Evolutionary conservation across 441 rosid genomes (phyloP), one percentile per base, ranked within the genome.

Genomic region (Brassica hybrid): DNA sequence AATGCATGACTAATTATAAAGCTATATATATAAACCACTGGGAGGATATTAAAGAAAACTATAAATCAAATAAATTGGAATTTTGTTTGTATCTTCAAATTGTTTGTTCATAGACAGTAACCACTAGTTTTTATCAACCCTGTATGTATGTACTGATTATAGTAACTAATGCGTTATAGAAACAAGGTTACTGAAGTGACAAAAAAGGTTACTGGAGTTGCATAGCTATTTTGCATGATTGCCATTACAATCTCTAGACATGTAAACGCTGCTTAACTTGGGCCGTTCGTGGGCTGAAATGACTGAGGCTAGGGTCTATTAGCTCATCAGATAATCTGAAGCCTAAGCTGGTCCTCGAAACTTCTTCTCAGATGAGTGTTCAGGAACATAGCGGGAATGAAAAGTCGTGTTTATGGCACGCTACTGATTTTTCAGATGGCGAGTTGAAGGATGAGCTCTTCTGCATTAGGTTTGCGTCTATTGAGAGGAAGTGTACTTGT

Each of bases 391-490:
- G 80, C 11, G 92, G 90, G 64, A 88, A 84, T 25, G 92, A 88
- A 1, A 88, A 88, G 76, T 88, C 92, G 2, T 88, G 90, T 52
- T 78, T 86, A 6, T 88, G 90, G 92, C 89, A 85, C 23, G 90
- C 89, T 6, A 52, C 81, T 59, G 92, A 88, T 79, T 88, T 85
- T 62, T 87, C 90, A 7, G 92, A 88, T 72, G 90, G 87, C 34
- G 92, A 88, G 72, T 72, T 88, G 68, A 76, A 76, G 71, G 75
- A 76, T 34, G 80, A 76, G 2, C 75, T 77, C 30, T 77, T 77
- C 71, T 77, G 80, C 69, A 41, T 76, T 30, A 50, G 80, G 13
- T 77, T 71, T 36, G 80, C 75, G 4, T 71, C 76, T 7, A 59
- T 77, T 27, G 73, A 76, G 68, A 67, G 79, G 32, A 48, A 68